Percentiles rank a stretch among this genome's conserved stretches.
These are phyloP conservation scores for Penicillium fuscoglaucum DNA, from an alignment of 2,329 filamentous ascomycete genomes.

Conservation along the genomic window DNA sequence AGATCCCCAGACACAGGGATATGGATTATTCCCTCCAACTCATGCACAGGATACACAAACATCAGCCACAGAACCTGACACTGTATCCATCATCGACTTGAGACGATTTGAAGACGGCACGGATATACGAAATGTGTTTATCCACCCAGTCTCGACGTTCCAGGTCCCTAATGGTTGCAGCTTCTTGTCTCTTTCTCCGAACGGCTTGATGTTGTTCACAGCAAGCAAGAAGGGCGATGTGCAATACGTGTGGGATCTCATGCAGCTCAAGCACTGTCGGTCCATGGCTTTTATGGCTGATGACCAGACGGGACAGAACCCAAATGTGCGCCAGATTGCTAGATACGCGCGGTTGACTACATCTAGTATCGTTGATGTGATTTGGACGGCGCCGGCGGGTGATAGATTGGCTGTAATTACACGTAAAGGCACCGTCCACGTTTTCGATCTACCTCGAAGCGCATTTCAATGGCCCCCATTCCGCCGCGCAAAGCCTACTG, in stretches of 20 bases:
- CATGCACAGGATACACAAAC: slow-evolving; percentile 45
- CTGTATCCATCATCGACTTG: slow-evolving; percentile 50
- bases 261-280: slow-evolving; percentile 49
- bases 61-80: slow-evolving; percentile 42
- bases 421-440: slow-evolving; percentile 90
- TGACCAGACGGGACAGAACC: slow-evolving; percentile 31
- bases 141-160: slow-evolving; percentile 47
- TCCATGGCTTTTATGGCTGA: slow-evolving; percentile 40
- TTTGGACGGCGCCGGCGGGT: slow-evolving; percentile 79
- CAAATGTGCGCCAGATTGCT: slow-evolving; percentile 74
- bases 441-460: slow-evolving; percentile 79
- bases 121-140: slow-evolving; percentile 35
- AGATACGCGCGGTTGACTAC: slow-evolving; percentile 90
- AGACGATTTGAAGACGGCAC: slow-evolving; percentile 44
- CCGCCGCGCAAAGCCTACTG: slow-evolving; percentile 47
- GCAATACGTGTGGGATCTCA: slow-evolving; percentile 53
- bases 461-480: slow-evolving; percentile 85
- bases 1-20: slow-evolving; percentile 34
- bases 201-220: slow-evolving; percentile 49
- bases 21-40: slow-evolving; percentile 48
- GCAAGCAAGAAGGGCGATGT: slow-evolving; percentile 52
- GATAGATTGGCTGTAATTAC: slow-evolving; percentile 87
- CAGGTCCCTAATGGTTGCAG: slow-evolving; percentile 52
- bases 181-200: slow-evolving; percentile 51
- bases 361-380: slow-evolving; percentile 84